A percentile compares a stretch with the other conserved stretches of the same genome.
phyloP scores from a whole-genome alignment of 139 green algal species.

The Mesostigma viride region DNA sequence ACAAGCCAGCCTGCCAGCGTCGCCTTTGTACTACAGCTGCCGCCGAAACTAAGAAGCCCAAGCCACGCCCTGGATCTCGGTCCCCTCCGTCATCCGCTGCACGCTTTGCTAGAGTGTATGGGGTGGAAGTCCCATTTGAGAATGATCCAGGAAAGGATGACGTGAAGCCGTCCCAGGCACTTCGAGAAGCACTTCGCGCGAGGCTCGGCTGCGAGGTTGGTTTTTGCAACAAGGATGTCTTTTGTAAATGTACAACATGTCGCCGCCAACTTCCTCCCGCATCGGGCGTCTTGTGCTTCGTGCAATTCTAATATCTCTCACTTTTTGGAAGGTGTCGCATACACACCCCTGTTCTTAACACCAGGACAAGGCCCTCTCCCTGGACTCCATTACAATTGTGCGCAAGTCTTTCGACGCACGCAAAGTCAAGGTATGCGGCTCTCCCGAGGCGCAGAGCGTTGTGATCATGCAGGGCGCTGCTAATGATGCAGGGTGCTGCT shows the following conservation, averaged over 20 bases:
- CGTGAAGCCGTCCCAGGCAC: conserved; percentile 15
- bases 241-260: neutral
- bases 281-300: neutral
- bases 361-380: conserved; percentile 5
- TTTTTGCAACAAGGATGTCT: neutral
- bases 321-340: conserved; percentile 9
- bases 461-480: no score
- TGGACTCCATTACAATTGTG: conserved; percentile 12
- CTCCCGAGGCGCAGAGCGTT: no score
- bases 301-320: conserved; percentile 7
- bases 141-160: conserved; percentile 55
- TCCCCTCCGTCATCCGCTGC: no score
- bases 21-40: no score
- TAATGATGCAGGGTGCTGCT: no score
- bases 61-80: no score
- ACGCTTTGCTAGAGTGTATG: no score
- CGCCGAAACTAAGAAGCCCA: no score
- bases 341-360: no score
- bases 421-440: neutral
- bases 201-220: conserved; percentile 27
- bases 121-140: conserved; percentile 29
- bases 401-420: conserved; percentile 34
- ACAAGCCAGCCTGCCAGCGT: no score
- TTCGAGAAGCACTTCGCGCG: conserved; percentile 26
- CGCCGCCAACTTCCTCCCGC: neutral